Conservation (phyloP, 768 basidiomycete genomes). For the Paxillus involutus region DNA sequence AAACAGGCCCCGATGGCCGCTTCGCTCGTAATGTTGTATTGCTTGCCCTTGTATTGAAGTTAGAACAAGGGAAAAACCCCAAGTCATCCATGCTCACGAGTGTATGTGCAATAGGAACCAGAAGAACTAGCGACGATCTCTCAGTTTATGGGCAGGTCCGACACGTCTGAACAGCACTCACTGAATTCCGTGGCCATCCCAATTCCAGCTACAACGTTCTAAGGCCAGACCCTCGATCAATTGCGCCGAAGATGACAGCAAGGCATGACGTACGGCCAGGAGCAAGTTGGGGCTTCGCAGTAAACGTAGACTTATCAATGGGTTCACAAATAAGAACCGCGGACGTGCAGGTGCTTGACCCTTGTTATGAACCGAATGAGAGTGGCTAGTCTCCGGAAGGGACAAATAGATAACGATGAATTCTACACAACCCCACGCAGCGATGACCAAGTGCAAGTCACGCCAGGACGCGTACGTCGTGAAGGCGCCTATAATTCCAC, state of each 20-base stretch:
- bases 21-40: constrained; percentile 56
- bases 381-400: constrained; percentile 60
- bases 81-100: constrained; percentile 40
- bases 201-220: constrained; percentile 38
- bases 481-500: constrained; percentile 34
- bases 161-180: constrained; percentile 25
- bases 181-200: constrained; percentile 19
- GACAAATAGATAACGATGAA: constrained; percentile 39
- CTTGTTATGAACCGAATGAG: constrained; percentile 34
- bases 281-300: constrained; percentile 31
- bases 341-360: constrained; percentile 11
- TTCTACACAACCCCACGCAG: constrained; percentile 35
- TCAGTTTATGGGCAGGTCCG: background rate
- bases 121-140: constrained; percentile 27
- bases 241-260: constrained; percentile 25
- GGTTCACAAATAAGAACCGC: constrained; percentile 40
- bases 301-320: constrained; percentile 27
- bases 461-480: constrained; percentile 63
- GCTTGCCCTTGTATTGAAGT: constrained; percentile 41
- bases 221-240: constrained; percentile 32
- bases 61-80: background rate
- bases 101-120: constrained; percentile 59
- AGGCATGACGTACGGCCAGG: constrained; percentile 19
- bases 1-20: constrained; percentile 60
- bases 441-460: constrained; percentile 46